Evolutionary conservation across 2,329 filamentous ascomycete species (phyloP), one percentile per base, ranked within the genome.

Genomic region (Scedosporium aurantiacum): DNA sequence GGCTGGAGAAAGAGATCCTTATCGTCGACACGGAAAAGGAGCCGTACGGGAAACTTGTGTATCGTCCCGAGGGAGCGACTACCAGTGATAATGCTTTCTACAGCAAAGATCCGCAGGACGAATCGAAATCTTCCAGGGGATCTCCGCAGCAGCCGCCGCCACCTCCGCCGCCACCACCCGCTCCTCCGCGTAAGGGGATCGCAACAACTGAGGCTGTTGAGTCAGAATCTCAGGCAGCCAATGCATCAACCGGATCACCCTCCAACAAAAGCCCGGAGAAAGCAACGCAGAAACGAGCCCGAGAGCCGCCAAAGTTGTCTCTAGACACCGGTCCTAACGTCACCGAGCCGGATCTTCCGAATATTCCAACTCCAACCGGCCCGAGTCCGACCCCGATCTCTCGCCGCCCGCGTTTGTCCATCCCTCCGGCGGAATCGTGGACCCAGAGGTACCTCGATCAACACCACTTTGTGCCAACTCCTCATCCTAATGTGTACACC

Each of bases 1-100:
- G 88, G 16, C 83, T 81, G 0, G 83, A 88, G 60, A 84, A 88
- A 66, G 82, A 82, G 2, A 72, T 91, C 0, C 72, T 92, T 2
- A 76, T 91, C 0, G 82, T 90, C 0, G 86, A 91, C 70, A 86
- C 87, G 0, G 72, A 73, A 0, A 64, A 68, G 0, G 58, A 74
- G 0, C 78, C 79, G 0, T 74, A 73, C 5, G 79, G 76, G 0
- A 81, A 78, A 58, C 64, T 84, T 0, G 73, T 79, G 0, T 71
- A 73, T 60, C 68, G 70, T 0, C 67, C 71, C 0, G 68, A 69
- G 18, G 45, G 27, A 1, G 5, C 6, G 14, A 2, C 12, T 43
- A 25, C 37, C 27, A 2, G 12, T 18, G 28, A 21, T 3, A 7
- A 58, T 10, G 2, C n/a, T 2, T 41, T 58, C 14, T 50, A 60